Conservation (phyloP, 805 yeast species). For the Nakazawaea ernobii region DNA sequence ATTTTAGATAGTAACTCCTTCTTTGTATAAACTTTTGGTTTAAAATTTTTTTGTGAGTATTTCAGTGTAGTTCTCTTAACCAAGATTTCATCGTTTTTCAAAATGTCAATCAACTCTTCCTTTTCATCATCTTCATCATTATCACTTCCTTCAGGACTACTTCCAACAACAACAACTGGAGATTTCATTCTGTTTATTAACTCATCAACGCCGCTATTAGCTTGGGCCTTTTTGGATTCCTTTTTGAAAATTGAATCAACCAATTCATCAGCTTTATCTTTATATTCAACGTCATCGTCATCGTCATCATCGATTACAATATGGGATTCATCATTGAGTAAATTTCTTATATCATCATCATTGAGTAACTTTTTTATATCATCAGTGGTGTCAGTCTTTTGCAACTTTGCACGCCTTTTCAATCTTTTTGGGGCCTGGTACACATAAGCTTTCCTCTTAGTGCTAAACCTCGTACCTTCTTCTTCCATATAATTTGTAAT, state of each 20-base stretch:
- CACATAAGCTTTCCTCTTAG: background rate
- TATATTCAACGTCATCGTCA: background rate
- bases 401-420: background rate
- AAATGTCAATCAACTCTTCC: background rate
- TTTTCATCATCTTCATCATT: background rate
- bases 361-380: background rate
- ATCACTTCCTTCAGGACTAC: background rate
- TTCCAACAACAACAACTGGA: background rate
- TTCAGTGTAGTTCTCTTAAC: background rate
- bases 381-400: background rate
- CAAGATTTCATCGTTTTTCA: background rate
- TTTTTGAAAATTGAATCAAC: background rate
- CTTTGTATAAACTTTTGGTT: constrained; percentile 22
- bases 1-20: constrained; percentile 18
- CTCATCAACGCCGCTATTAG: background rate
- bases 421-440: background rate
- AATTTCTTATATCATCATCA: background rate
- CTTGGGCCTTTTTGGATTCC: background rate
- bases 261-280: background rate
- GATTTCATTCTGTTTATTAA: background rate
- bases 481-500: background rate
- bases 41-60: constrained; percentile 1
- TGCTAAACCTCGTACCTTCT: background rate
- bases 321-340: background rate
- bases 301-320: background rate